Evolutionary conservation across 2,329 filamentous ascomycete species (phyloP).

Genomic region (Colletotrichum horii): DNA sequence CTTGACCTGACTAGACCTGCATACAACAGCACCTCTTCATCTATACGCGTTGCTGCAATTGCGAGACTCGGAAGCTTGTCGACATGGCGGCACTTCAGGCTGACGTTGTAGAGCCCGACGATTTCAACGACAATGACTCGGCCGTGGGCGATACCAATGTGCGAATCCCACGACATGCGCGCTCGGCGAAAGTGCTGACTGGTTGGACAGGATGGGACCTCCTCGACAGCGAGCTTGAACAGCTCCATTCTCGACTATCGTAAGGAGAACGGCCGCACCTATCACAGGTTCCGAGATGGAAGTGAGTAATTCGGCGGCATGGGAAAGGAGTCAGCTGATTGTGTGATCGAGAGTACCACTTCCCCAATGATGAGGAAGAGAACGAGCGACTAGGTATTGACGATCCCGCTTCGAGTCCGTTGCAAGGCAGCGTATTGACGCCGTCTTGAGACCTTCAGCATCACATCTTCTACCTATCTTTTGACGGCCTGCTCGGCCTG

Average conservation of each 20-base stretch:
- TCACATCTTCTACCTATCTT: constrained; percentile 54
- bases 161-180: not conserved
- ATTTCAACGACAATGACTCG: constrained; percentile 17
- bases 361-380: constrained; percentile 22
- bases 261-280: constrained; percentile 22
- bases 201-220: not conserved
- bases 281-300: constrained; percentile 26
- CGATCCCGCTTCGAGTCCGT: rapidly evolving
- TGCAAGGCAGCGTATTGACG: not conserved
- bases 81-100: not conserved
- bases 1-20: not conserved
- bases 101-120: constrained; percentile 14
- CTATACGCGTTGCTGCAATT: not conserved
- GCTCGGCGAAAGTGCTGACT: not conserved
- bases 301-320: not conserved
- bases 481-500: constrained; percentile 30
- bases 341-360: constrained; percentile 18
- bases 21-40: not conserved
- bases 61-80: not conserved
- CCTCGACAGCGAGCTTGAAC: constrained; percentile 33
- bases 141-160: constrained; percentile 5
- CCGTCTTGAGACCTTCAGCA: constrained; percentile 51
- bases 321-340: not conserved
- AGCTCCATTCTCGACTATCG: constrained; percentile 33
- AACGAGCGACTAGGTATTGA: constrained; percentile 17